Evolutionary conservation across 345 rosid genomes (phyloP).

Genomic region (Gossypium australe): DNA sequence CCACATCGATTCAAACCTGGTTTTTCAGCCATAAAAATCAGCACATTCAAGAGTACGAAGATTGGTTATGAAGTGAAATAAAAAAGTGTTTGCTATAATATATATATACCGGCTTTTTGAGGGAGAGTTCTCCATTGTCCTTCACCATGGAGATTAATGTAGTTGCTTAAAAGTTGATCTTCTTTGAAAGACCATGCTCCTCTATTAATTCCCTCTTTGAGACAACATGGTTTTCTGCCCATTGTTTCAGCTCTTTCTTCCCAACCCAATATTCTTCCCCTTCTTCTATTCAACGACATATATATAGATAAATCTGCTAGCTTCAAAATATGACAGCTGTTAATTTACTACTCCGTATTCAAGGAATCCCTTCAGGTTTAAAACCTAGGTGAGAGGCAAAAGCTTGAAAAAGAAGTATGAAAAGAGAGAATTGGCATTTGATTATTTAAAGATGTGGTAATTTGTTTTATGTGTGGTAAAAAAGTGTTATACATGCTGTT

Average conservation of each 20-base stretch:
- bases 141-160: constrained; percentile 30
- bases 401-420: too few species aligned
- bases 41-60: not conserved
- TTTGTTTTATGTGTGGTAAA: too few species aligned
- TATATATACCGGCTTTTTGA: constrained; percentile 22
- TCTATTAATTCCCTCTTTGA: not conserved
- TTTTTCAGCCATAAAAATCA: not conserved
- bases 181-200: constrained; percentile 29
- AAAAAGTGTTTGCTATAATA: not conserved
- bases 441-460: too few species aligned
- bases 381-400: too few species aligned
- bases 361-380: too few species aligned
- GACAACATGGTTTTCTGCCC: not conserved
- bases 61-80: not conserved
- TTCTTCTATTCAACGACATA: too few species aligned
- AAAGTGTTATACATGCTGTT: too few species aligned
- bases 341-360: too few species aligned
- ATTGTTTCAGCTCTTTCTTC: not conserved
- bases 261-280: not conserved
- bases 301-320: too few species aligned
- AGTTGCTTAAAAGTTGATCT: constrained; percentile 23
- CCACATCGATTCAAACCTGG: constrained; percentile 49
- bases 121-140: constrained; percentile 38
- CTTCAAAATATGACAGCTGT: too few species aligned
- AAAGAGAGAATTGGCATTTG: too few species aligned